Conservation (phyloP, 805 yeast genomes). For the Hemisphaericaspora nanyangensis region DNA sequence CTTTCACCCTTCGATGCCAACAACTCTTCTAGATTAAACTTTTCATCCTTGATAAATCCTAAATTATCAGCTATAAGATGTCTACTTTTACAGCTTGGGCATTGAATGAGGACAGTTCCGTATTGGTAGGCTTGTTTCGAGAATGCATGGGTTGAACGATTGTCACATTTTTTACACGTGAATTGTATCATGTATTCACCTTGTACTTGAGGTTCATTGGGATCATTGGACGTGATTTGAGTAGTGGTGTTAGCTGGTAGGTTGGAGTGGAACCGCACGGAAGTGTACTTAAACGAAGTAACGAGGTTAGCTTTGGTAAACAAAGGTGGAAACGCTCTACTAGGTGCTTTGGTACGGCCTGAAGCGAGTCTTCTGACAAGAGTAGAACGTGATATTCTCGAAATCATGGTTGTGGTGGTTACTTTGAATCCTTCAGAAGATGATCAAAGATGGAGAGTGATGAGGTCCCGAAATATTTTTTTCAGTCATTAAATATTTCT, state of each 20-base stretch:
- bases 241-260: background rate
- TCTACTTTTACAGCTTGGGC: constrained; percentile 86
- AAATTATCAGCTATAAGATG: constrained; percentile 81
- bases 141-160: constrained; percentile 83
- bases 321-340: too few relatives aligned
- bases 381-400: background rate
- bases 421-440: too few relatives aligned
- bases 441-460: too few relatives aligned
- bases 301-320: too few relatives aligned
- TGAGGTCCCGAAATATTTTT: too few relatives aligned
- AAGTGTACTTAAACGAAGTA: too few relatives aligned
- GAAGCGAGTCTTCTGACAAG: too few relatives aligned
- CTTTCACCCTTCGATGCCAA: constrained; percentile 72
- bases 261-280: background rate
- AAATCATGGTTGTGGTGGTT: background rate
- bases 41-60: constrained; percentile 73
- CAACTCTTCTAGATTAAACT: constrained; percentile 76
- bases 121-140: constrained; percentile 86
- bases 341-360: too few relatives aligned
- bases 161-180: constrained; percentile 84
- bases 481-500: too few relatives aligned
- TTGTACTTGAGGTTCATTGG: background rate
- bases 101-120: constrained; percentile 85
- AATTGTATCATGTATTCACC: constrained; percentile 75
- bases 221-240: background rate